Conservation (phyloP, 306 rosid species). For the Pyrus pyrifolia region DNA sequence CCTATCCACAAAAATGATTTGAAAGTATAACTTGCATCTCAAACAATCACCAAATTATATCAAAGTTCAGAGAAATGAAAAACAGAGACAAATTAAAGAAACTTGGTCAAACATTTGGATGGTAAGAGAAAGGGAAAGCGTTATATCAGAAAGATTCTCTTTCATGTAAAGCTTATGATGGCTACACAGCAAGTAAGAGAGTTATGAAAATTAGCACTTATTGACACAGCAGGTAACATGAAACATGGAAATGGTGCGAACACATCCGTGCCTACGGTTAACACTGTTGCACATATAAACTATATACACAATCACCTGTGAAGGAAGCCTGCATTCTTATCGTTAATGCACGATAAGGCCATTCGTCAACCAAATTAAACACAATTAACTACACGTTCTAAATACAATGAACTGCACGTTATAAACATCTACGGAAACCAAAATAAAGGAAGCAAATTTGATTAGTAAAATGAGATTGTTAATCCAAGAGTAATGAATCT, state of each 20-base stretch:
- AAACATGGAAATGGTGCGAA: not conserved
- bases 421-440: not conserved
- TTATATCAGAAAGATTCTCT: not conserved
- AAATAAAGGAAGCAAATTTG: not conserved
- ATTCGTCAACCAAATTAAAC: not conserved
- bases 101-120: not conserved
- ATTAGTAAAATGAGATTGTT: not conserved
- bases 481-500: conserved; percentile 13
- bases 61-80: not conserved
- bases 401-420: not conserved
- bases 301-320: not conserved
- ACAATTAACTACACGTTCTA: not conserved
- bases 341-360: not conserved
- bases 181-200: not conserved
- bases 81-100: not conserved
- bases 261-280: not conserved
- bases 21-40: not conserved
- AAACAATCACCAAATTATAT: not conserved
- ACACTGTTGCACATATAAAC: not conserved
- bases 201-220: not conserved
- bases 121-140: not conserved
- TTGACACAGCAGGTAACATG: not conserved
- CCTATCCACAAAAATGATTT: not conserved
- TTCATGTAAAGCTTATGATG: not conserved
- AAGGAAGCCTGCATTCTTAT: not conserved